Percentiles rank a stretch among this genome's conserved stretches.
phyloP scores from a whole-genome alignment of 169 alveolate species.

The Plasmodium coatneyi region DNA sequence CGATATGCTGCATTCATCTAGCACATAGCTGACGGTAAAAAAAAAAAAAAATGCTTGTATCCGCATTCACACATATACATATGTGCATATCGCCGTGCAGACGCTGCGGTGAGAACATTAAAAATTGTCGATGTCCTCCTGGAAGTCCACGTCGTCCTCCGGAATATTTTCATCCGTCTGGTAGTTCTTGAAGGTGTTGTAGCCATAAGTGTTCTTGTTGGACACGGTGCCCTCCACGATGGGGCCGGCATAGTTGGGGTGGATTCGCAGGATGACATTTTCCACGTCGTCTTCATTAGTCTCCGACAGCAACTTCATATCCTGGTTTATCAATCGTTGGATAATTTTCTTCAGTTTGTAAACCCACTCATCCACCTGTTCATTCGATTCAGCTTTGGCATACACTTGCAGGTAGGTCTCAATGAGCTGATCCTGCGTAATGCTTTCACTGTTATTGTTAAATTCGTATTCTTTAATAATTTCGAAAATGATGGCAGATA shows the following conservation, averaged over 20 bases:
- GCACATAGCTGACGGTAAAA: too few species aligned
- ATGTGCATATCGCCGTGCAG: not conserved
- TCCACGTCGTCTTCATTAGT: conserved; percentile 76
- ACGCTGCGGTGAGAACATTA: not conserved
- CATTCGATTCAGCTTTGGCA: conserved; percentile 79
- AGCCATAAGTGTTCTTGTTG: conserved; percentile 50
- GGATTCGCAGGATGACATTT: conserved; percentile 79
- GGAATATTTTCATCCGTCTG: conserved; percentile 20
- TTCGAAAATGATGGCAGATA: conserved; percentile 82
- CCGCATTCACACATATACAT: not conserved
- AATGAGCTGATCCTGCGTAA: conserved; percentile 80
- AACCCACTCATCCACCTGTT: conserved; percentile 85
- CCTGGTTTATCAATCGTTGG: conserved; percentile 80
- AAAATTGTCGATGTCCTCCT: conserved; percentile 55
- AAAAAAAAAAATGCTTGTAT: not conserved
- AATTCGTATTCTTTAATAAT: conserved; percentile 81
- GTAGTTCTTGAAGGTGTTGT: conserved; percentile 54
- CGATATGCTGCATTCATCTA: too few species aligned
- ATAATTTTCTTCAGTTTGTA: conserved; percentile 80
- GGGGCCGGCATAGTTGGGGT: conserved; percentile 83
- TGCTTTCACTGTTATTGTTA: conserved; percentile 74
- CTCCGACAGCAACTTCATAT: conserved; percentile 78
- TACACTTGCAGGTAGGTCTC: conserved; percentile 82
- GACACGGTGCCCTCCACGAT: conserved; percentile 18
- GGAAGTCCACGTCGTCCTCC: conserved; percentile 67